Evolutionary conservation across 2,329 filamentous ascomycete genomes (phyloP), one percentile per base, ranked within the genome.

Genomic region (Plectosphaerella cucumerina): DNA sequence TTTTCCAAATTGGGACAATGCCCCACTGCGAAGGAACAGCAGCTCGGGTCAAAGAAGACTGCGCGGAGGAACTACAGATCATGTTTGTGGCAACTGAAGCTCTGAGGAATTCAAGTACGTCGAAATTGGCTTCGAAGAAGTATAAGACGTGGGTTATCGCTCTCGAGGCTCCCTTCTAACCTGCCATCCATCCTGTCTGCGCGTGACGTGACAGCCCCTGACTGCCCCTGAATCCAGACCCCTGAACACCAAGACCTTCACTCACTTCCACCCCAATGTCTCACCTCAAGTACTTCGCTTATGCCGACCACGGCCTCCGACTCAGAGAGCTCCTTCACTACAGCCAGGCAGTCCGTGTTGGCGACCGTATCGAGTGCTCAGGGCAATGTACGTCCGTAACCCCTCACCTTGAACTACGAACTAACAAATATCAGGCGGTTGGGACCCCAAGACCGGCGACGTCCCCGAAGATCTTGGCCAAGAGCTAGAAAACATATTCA

Each of bases 401-500:
- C 12, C 4, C 35, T 5, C 3, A 37, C 34, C 9, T 18, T 12
- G 20, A 26, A 21, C 17, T 33, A 37, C 42, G 17, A 15, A 17
- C 39, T 15, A 11, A 6, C 43, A 5, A n/a, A 20, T 1, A 23
- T 21, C 20, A 50, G 52, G 47, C 31, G 50, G 21, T n/a, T 55
- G 50, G 55, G 53, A 56, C 14, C 47, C 44, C 5, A 37, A 41
- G 11, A 56, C 53, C 1, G 53, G 51, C 6, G 43, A 55, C 6
- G 20, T 72, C 39, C 22, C 57, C n/a, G 55, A 33, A 5, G 64
- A 68, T 15, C 62, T 70, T 47, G 62, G 63, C 43, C 59, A 58
- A 0, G 62, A 74, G 44, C 70, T 73, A 45, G 67, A 70, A 45
- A 65, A 69, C 53, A 71, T 75, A 0, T 80, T 81, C 56, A 59